A percentile compares a stretch with the other conserved stretches of the same genome.
Conservation (phyloP, 192 early-diverging fungal genomes). For the Linnemannia zychae region DNA sequence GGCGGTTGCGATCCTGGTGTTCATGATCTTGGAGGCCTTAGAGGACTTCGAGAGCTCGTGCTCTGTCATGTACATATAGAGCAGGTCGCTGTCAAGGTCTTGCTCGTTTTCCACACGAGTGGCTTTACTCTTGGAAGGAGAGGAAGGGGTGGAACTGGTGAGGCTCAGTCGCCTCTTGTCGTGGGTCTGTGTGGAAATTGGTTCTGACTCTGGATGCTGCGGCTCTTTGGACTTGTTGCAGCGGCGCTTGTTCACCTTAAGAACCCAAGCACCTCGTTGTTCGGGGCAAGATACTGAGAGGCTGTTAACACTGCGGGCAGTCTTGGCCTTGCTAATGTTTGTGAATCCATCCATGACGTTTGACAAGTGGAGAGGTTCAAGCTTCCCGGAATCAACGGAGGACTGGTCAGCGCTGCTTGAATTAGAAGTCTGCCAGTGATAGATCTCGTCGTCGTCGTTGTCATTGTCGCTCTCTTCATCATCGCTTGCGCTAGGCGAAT, state of each 20-base stretch:
- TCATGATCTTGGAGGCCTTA: conserved; percentile 37
- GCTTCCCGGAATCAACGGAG: background rate
- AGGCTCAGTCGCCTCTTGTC: background rate
- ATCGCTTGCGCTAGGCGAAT: conserved; percentile 32
- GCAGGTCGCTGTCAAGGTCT: background rate
- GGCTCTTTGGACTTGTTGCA: conserved; percentile 1
- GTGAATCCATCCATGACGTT: conserved; percentile 31
- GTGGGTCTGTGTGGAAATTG: background rate
- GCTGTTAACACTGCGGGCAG: conserved; percentile 33
- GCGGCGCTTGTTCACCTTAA: conserved; percentile 37
- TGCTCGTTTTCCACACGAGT: conserved; percentile 4
- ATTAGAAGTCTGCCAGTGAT: conserved; percentile 6
- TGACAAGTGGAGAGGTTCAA: conserved; percentile 21
- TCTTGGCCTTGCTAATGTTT: conserved; percentile 39
- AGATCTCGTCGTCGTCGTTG: conserved; percentile 34
- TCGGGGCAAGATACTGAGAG: conserved; percentile 17
- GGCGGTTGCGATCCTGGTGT: conserved; percentile 23
- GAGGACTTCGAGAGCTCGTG: conserved; percentile 44
- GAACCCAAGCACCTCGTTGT: conserved; percentile 33
- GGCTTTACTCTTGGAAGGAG: background rate
- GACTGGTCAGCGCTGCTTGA: too few relatives aligned
- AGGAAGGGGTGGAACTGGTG: background rate
- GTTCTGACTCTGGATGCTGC: background rate
- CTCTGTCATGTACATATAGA: conserved; percentile 50
- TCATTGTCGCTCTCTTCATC: conserved; percentile 26